Evolutionary conservation across 805 yeast genomes (phyloP), one percentile per base, ranked within the genome.

Genomic region (Saccharomycopsis olivae): DNA sequence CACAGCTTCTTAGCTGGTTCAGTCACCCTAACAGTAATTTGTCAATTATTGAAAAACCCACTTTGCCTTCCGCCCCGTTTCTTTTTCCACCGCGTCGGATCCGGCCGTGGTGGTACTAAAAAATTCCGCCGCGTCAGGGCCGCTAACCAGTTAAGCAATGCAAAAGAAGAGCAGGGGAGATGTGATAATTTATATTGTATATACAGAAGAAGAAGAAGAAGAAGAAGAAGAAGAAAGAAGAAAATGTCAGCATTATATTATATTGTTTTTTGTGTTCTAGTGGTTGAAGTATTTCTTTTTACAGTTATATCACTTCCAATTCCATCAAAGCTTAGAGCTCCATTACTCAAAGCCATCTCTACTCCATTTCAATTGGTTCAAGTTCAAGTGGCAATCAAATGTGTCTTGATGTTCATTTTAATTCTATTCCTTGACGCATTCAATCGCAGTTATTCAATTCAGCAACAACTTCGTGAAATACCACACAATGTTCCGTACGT

Each of bases 361-460:
- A 71, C 72, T 30, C 92, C 94, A 8, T 82, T 82, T 62, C 67
- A 73, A 37, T 71, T 77, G 38, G 75, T 76, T 48, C 75, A 80
- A 49, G 73, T 87, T 44, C 82, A 79, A 52, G 73, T 86, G 48
- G 78, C 86, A 3, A 66, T 86, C 49, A 82, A 83, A 57, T 86
- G 94, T 59, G 65, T 86, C 3, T 68, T 89, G 43, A 87, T 80
- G 3, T 92, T 89, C 63, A 82, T 92, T 15, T 63, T 83, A 33
- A 73, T 92, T 25, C 68, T 92, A 47, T 92, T 92, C 57, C 59
- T 85, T 39, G 99, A 92, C 58, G 77, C 96, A 2, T 79, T 87
- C 48, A 87, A 85, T 61, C 73, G 95, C 46, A 88, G 86, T 30
- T 69, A 69, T 55, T 64, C 78, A 17, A 85, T 86, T 27, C 68